These are phyloP conservation scores for Ulmus americana DNA, from an alignment of 331 rosid genomes.

Conservation along the genomic window DNA sequence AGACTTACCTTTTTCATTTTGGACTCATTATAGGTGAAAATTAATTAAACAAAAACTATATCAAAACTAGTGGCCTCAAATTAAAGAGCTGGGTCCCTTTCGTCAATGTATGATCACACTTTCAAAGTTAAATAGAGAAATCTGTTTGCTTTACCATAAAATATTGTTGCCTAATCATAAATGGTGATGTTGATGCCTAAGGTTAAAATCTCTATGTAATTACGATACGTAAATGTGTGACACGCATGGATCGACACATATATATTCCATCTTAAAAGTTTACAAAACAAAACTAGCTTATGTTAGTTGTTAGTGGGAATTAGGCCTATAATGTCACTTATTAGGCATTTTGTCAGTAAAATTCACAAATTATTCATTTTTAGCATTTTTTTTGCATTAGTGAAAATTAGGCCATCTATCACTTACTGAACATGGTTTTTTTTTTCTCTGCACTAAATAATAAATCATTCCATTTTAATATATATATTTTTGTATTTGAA, in stretches of 20 bases:
- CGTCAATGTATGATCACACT: background rate
- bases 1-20: background rate
- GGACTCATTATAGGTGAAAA: background rate
- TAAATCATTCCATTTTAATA: too few species aligned
- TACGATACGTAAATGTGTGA: slow-evolving; percentile 3
- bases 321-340: too few species aligned
- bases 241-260: background rate
- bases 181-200: background rate
- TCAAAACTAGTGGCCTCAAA: slow-evolving; percentile 11
- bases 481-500: too few species aligned
- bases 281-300: too few species aligned
- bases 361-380: too few species aligned
- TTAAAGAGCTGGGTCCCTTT: slow-evolving; percentile 17
- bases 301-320: too few species aligned
- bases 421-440: too few species aligned
- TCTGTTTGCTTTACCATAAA: background rate
- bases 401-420: background rate
- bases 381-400: background rate
- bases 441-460: too few species aligned
- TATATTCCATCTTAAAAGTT: too few species aligned
- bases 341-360: too few species aligned
- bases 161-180: background rate
- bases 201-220: background rate
- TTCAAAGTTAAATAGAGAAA: background rate
- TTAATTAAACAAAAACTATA: background rate